phyloP scores from a whole-genome alignment of 106 monocot species.

The Dendrobium catenatum region DNA sequence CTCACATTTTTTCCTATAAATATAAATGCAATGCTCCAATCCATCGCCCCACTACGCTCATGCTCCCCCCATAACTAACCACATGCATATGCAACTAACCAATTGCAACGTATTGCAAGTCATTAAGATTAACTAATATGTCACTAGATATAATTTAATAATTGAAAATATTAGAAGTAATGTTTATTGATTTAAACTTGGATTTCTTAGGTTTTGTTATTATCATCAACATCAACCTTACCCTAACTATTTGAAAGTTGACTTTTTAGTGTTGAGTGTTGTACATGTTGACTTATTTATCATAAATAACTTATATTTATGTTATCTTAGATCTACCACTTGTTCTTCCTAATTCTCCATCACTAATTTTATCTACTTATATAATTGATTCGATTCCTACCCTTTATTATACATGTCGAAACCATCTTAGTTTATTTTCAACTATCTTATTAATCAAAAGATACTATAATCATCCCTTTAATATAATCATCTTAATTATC shows the following conservation, averaged over 20 bases:
- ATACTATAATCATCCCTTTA: neutral
- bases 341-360: neutral
- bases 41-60: neutral
- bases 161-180: neutral
- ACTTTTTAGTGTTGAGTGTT: neutral
- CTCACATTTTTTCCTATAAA: neutral
- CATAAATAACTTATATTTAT: neutral
- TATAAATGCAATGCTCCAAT: neutral
- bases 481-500: neutral
- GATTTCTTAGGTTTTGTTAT: neutral
- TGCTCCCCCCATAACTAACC: neutral
- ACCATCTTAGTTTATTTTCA: neutral
- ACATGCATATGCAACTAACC: neutral
- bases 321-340: neutral
- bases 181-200: neutral
- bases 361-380: neutral
- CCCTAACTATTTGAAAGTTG: no score
- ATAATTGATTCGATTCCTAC: neutral
- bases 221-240: no score
- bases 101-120: neutral
- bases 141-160: neutral
- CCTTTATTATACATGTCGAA: neutral
- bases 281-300: neutral
- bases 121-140: neutral
- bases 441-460: neutral